Evolutionary conservation across 352 stramenopile species (phyloP), one percentile per base, ranked within the genome.

Genomic region (Pythium grandisporangium): DNA sequence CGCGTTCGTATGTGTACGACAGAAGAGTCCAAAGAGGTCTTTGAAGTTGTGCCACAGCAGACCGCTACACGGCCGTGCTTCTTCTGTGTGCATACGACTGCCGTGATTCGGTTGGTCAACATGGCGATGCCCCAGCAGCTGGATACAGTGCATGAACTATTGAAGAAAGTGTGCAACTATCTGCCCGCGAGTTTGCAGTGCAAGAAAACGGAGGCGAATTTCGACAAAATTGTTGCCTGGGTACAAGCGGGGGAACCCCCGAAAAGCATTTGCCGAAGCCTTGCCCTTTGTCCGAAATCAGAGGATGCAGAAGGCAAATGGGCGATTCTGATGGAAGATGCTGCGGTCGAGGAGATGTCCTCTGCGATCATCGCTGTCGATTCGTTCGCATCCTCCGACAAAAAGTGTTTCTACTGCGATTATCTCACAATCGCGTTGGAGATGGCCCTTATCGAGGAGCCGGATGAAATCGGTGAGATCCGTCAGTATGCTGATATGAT

Each of bases 331-430:
- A 12, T 45, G 30, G 27, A 20, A 2, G 39, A 30, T n/a, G 44
- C 32, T 12, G 8, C 34, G 4, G 19, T 42, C 22, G 22, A 29
- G 8, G 33, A 48, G 16, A 37, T 40, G 23, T 16, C 45, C 3
- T 11, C 35, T 0, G 19, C 36, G 27, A 6, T 58, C 33, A 16
- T 50, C 14, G 6, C 42, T 25, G 27, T 17, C 43, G 23, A 23
- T 8, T 11, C 17, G 20, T 30, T 30, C 51, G 11, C 26, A 26
- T 11, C 23, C 32, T 7, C 42, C 24, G 14, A 61, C 37, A 77
- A 63, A 37, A 58, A 53, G 19, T 84, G 71, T 45, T 59, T 72
- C 21, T 84, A 84, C 42, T 84, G 71, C 38, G 71, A 84, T 27
- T 62, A 46, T 24, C 55, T 65, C 20, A 75, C 63, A 16, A 79